Evolutionary conservation across 2,329 filamentous ascomycete species (phyloP).

Genomic region (Aspergillus terreus): DNA sequence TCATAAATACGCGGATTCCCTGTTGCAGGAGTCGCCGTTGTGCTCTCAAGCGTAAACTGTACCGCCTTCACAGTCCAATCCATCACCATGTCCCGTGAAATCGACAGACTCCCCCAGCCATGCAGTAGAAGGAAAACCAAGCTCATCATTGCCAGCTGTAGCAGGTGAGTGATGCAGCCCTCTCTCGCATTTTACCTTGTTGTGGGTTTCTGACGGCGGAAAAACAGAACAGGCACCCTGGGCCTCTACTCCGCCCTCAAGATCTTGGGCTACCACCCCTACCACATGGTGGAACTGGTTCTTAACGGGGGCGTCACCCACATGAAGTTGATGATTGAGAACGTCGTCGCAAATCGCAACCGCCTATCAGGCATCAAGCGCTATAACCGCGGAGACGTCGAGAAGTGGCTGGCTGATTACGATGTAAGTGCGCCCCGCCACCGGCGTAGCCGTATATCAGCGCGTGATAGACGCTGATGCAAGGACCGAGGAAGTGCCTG

Average conservation of each 20-base stretch:
- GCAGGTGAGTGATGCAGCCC: too few species aligned
- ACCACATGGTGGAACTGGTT: neutral
- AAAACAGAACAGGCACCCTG: neutral
- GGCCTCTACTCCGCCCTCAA: neutral
- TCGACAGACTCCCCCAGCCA: constrained; percentile 1
- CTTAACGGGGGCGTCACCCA: neutral
- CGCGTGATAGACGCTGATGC: neutral
- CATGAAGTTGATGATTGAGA: neutral
- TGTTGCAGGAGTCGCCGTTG: too few species aligned
- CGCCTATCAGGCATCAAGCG: neutral
- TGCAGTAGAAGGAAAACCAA: neutral
- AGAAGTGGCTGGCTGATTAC: neutral
- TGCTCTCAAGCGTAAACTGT: too few species aligned
- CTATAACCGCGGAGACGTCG: neutral
- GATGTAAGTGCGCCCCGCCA: neutral
- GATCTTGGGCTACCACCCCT: neutral
- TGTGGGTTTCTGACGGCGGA: neutral
- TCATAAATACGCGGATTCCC: too few species aligned
- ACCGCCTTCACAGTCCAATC: too few species aligned
- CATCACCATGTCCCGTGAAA: neutral
- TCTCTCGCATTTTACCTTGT: too few species aligned
- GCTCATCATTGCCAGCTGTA: too few species aligned
- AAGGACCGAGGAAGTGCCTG: neutral
- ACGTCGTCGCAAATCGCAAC: neutral
- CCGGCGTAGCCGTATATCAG: neutral